These are phyloP conservation scores for Populus tomentosa DNA, from an alignment of 441 rosid species.

Conservation along the genomic window DNA sequence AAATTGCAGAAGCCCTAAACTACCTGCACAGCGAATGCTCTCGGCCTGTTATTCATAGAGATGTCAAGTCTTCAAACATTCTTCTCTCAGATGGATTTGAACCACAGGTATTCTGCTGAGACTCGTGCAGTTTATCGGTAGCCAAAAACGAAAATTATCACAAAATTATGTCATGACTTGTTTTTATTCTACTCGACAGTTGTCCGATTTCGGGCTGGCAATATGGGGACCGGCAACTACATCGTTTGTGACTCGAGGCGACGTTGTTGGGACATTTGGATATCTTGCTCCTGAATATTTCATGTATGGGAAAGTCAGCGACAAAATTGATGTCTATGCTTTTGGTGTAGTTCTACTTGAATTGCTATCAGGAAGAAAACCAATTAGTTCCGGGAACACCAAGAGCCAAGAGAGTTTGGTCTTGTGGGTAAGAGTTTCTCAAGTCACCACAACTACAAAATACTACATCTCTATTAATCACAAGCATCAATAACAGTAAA, in stretches of 20 bases:
- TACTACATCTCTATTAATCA: not conserved
- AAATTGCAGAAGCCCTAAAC: slow-evolving; percentile 66
- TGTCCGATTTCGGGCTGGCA: slow-evolving; percentile 87
- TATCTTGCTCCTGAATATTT: slow-evolving; percentile 96
- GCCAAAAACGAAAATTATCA: not conserved
- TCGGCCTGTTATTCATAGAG: slow-evolving; percentile 75
- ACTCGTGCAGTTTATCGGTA: not conserved
- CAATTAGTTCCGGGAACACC: slow-evolving; percentile 44
- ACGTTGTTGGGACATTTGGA: slow-evolving; percentile 88
- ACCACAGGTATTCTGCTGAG: slow-evolving; percentile 50
- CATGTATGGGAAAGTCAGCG: slow-evolving; percentile 88
- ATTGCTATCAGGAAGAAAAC: slow-evolving; percentile 67
- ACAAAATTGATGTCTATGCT: slow-evolving; percentile 84
- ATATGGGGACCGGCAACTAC: slow-evolving; percentile 69
- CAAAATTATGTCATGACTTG: slow-evolving; percentile 2
- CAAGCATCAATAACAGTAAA: slow-evolving; percentile 1
- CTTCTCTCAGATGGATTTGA: slow-evolving; percentile 67
- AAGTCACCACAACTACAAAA: not conserved
- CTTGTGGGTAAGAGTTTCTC: slow-evolving; percentile 68
- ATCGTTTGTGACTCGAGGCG: slow-evolving; percentile 45
- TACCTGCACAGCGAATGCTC: slow-evolving; percentile 57
- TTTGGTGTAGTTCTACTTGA: slow-evolving; percentile 87
- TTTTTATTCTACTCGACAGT: slow-evolving; percentile 29
- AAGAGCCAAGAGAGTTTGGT: slow-evolving; percentile 78
- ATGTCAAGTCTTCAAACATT: slow-evolving; percentile 82